phyloP scores from a whole-genome alignment of 164 flowering plant genomes.

The Magnolia kwangsiensis region DNA sequence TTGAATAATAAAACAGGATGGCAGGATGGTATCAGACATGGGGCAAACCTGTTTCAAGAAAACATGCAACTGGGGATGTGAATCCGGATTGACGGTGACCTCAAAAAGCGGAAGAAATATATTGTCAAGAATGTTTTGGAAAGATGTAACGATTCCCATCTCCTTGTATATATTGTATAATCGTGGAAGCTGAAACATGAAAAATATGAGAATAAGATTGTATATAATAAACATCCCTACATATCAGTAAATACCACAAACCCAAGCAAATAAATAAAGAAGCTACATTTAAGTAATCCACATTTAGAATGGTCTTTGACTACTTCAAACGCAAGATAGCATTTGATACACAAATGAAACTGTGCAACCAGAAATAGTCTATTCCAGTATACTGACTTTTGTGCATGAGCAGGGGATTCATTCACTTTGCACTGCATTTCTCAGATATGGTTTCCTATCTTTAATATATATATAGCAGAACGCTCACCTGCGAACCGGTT shows the following conservation, averaged over 20 bases:
- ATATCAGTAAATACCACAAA: neutral
- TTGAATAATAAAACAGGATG: neutral
- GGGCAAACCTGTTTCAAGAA: constrained; percentile 82
- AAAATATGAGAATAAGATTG: neutral
- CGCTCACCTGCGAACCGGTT: no score
- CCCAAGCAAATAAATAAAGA: neutral
- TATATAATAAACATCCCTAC: neutral
- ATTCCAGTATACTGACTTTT: no score
- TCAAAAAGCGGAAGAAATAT: constrained; percentile 95
- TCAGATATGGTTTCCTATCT: no score
- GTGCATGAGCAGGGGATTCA: no score
- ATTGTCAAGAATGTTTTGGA: constrained; percentile 95
- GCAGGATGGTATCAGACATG: neutral
- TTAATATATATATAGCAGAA: no score
- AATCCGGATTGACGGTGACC: constrained; percentile 92
- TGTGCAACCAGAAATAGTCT: neutral
- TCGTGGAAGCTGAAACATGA: constrained; percentile 72
- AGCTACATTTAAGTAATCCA: neutral
- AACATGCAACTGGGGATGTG: constrained; percentile 95
- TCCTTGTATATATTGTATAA: constrained; percentile 94
- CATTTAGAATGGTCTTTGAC: neutral
- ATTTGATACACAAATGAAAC: neutral
- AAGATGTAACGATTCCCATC: constrained; percentile 96
- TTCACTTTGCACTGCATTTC: no score
- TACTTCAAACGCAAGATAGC: neutral